phyloP scores from a whole-genome alignment of 2,329 filamentous ascomycete genomes.

The Xenosphaeropsis pyriputrescens region DNA sequence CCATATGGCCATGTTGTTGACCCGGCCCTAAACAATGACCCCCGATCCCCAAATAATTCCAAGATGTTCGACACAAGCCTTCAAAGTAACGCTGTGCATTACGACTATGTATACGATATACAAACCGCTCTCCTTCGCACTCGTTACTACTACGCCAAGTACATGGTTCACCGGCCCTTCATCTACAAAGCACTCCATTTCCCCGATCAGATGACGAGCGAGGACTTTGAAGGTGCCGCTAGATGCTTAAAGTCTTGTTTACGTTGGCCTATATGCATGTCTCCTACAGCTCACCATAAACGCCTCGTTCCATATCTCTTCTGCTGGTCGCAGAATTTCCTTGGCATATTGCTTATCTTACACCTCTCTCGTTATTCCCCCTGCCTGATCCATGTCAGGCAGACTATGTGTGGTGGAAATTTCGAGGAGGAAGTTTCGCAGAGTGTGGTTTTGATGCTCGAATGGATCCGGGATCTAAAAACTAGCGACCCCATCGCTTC shows the following conservation, averaged over 20 bases:
- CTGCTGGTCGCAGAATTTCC: constrained; percentile 47
- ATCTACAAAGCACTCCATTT: constrained; percentile 44
- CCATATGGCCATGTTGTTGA: constrained; percentile 6
- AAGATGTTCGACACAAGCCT: constrained; percentile 32
- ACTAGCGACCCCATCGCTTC: constrained; percentile 35
- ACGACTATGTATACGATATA: constrained; percentile 37
- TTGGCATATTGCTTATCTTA: constrained; percentile 40
- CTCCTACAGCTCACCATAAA: constrained; percentile 40
- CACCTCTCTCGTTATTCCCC: constrained; percentile 36
- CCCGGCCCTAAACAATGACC: constrained; percentile 1
- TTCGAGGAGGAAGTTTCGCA: constrained; percentile 35
- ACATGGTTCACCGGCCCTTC: constrained; percentile 41
- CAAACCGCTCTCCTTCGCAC: constrained; percentile 41
- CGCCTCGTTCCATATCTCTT: constrained; percentile 42
- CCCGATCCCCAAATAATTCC: constrained; percentile 5
- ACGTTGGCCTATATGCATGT: constrained; percentile 43
- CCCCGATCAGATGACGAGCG: constrained; percentile 33
- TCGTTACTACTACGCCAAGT: constrained; percentile 42
- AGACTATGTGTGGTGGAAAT: constrained; percentile 27
- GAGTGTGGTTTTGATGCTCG: constrained; percentile 36
- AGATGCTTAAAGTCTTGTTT: constrained; percentile 33
- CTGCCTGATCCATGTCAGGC: constrained; percentile 32
- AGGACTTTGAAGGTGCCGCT: constrained; percentile 38
- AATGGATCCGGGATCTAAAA: constrained; percentile 44
- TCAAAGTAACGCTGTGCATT: constrained; percentile 25